Base-by-base conservation (phyloP, 768 basidiomycete genomes). In the Tulasnella sp. region DNA sequence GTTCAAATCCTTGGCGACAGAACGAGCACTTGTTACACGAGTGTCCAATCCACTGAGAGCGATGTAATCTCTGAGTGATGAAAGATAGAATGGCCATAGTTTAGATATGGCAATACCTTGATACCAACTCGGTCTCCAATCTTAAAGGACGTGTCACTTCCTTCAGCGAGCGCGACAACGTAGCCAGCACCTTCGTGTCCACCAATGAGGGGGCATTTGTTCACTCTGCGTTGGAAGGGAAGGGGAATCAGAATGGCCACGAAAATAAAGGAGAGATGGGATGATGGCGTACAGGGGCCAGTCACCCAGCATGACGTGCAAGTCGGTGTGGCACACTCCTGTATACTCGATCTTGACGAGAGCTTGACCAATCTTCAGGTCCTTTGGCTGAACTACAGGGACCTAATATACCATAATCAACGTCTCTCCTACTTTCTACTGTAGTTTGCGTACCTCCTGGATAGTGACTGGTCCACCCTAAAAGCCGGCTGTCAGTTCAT, bases 271-370 rank as follows among this genome's bases (percentile, higher is more conserved):
- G n/a, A n/a, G n/a, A n/a, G n/a, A 11, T 11, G n/a, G 7, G 34
- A 38, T 38, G 34, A 15, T 38, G 34, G 15, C 34, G 34, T 38
- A 38, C 34, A 38, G 34, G 15, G 91, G 91, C 92, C 92, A 92
- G 67, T 92, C 91, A 45, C 79, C 80, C 41, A 78, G 70, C 38
- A 79, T 79, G 25, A 83, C 83, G 65, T 91, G 89, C 12, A 88
- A 76, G 66, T 91, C 89, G 25, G 85, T 87, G 67, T 90, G 87
- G 71, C 89, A 91, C n/a, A 90, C 87, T 58, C 88, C 88, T 4
- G 84, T 82, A 72, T 80, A 83, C 34, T 77, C 75, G 66, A 91
- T 74, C 70, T 85, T 83, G 69, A 91, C 74, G 63, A 90, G 81
- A 45, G 60, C 66, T 43, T 68, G 59, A 22, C 66, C 66, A n/a